phyloP scores from a whole-genome alignment of 2,329 filamentous ascomycete genomes.

The Fusarium irregulare region DNA sequence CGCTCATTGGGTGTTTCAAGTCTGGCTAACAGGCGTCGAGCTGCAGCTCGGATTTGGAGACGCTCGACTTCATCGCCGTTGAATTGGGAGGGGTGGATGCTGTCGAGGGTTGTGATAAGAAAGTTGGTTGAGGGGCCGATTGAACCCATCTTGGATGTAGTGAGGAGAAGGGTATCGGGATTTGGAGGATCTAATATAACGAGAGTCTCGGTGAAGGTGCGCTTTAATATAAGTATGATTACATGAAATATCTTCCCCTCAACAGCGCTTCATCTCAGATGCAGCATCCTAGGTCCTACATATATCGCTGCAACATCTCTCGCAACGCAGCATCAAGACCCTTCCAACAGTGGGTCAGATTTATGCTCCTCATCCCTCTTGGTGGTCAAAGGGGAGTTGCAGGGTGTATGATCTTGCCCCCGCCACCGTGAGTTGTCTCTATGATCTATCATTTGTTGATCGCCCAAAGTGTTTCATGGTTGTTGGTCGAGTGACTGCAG shows the following conservation, averaged over 20 bases:
- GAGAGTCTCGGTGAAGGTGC: too few species aligned
- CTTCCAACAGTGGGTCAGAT: fast-evolving
- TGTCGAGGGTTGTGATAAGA: conserved; percentile 20
- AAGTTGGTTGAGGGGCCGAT: not conserved
- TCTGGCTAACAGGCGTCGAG: conserved; percentile 20
- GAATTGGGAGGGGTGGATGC: conserved; percentile 6
- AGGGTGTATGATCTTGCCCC: too few species aligned
- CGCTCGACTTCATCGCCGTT: conserved; percentile 29
- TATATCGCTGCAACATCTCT: not conserved
- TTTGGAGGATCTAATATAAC: too few species aligned
- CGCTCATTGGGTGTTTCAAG: conserved; percentile 30
- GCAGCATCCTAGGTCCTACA: not conserved
- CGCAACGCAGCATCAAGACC: not conserved
- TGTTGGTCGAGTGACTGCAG: not conserved
- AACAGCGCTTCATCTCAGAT: too few species aligned
- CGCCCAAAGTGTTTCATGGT: too few species aligned
- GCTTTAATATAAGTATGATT: too few species aligned
- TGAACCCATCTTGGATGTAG: not conserved
- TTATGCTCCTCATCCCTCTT: not conserved
- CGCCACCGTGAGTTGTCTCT: not conserved
- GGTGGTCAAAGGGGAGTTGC: too few species aligned
- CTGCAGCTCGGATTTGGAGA: conserved; percentile 26
- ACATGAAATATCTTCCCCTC: too few species aligned
- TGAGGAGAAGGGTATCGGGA: too few species aligned
- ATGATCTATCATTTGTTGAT: not conserved